Evolutionary conservation across 768 basidiomycete species (phyloP).

Genomic region (Lactarius sanguifluus): DNA sequence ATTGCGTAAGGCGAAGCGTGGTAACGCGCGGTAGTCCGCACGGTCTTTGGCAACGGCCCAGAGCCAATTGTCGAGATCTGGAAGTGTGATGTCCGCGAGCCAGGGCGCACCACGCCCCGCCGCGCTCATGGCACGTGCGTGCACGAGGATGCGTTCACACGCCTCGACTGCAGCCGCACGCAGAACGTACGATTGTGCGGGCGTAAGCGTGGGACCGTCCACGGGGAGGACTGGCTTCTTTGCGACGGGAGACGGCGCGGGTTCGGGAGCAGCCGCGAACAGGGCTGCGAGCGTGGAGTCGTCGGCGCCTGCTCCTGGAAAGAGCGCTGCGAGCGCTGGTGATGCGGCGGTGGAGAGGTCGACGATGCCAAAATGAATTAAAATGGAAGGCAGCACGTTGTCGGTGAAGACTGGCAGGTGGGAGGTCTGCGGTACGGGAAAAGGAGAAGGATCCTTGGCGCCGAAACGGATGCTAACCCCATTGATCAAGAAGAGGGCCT

Average conservation of each 20-base stretch:
- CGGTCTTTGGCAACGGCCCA: conserved; percentile 82
- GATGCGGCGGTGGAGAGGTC: conserved; percentile 51
- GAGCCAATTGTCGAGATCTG: conserved; percentile 74
- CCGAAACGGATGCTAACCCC: conserved; percentile 68
- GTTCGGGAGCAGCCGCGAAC: conserved; percentile 38
- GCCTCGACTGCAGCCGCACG: conserved; percentile 81
- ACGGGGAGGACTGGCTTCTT: conserved; percentile 31
- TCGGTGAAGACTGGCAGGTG: conserved; percentile 71
- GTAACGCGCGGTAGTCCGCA: conserved; percentile 62
- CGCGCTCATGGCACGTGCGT: conserved; percentile 44
- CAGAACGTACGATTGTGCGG: conserved; percentile 65
- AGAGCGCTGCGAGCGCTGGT: conserved; percentile 44
- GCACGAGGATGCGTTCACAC: conserved; percentile 64
- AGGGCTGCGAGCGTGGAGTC: conserved; percentile 42
- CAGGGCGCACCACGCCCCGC: conserved; percentile 39
- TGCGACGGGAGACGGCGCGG: conserved; percentile 21
- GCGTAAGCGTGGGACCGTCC: conserved; percentile 56
- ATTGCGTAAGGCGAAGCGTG: conserved; percentile 62
- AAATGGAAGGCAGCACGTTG: conserved; percentile 81
- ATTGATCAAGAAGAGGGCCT: conserved; percentile 80
- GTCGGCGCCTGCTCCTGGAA: conserved; percentile 47
- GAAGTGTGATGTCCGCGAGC: conserved; percentile 56
- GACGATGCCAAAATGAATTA: conserved; percentile 73
- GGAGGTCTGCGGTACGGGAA: conserved; percentile 61
- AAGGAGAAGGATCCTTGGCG: conserved; percentile 48